Percentiles rank a stretch among this genome's conserved stretches.
Conservation (phyloP, 139 green algal species). For the Asterochloris erici region DNA sequence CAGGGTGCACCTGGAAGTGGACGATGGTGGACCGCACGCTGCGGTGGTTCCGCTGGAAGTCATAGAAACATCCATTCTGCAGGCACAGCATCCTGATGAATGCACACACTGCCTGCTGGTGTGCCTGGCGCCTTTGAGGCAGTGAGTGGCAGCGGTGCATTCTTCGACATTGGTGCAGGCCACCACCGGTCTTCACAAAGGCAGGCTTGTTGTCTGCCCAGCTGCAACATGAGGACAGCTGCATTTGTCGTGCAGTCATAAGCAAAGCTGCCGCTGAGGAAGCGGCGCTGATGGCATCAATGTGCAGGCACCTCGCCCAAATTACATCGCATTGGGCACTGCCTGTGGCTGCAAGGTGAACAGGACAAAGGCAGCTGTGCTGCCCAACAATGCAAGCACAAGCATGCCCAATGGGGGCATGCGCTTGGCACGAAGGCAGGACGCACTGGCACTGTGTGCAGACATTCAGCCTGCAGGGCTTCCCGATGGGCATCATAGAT, state of each 20-base stretch:
- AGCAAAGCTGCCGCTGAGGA: no score
- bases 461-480: slow-evolving; percentile 2
- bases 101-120: not conserved
- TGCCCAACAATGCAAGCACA: not conserved
- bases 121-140: not conserved
- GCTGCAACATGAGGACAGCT: not conserved
- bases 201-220: not conserved
- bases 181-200: not conserved
- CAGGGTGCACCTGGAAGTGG: slow-evolving; percentile 77
- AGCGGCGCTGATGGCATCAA: not conserved
- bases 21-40: slow-evolving; percentile 68
- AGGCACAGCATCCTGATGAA: not conserved
- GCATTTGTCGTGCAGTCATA: no score
- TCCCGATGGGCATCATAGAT: slow-evolving; percentile 29
- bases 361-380: not conserved
- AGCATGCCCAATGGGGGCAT: no score
- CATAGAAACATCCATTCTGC: slow-evolving; percentile 26
- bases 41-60: slow-evolving; percentile 74
- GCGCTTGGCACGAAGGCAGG: not conserved
- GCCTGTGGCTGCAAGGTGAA: not conserved
- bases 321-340: not conserved
- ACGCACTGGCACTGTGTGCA: not conserved
- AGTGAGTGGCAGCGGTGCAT: not conserved
- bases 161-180: not conserved
- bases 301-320: not conserved